Evolutionary conservation across 805 yeast species (phyloP).

Genomic region (Saccharomycopsis malanga): DNA sequence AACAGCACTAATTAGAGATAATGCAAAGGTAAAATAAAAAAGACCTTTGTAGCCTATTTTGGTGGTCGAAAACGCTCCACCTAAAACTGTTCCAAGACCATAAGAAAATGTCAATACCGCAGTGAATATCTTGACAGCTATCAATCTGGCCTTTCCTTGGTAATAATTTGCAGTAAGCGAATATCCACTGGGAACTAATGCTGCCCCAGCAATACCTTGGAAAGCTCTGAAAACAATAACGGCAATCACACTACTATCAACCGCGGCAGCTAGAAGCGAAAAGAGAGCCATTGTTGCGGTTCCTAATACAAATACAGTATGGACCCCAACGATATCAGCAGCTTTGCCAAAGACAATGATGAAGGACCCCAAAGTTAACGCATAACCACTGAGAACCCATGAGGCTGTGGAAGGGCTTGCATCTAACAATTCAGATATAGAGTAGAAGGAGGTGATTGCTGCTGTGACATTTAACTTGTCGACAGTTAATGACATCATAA

Average conservation of each 20-base stretch:
- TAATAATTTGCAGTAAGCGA: slow-evolving; percentile 30
- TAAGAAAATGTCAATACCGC: slow-evolving; percentile 26
- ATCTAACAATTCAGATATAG: slow-evolving; percentile 33
- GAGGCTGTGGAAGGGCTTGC: slow-evolving; percentile 32
- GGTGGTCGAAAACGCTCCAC: slow-evolving; percentile 38
- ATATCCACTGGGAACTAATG: slow-evolving; percentile 33
- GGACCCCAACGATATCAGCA: slow-evolving; percentile 35
- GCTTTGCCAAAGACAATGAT: slow-evolving; percentile 37
- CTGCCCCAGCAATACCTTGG: slow-evolving; percentile 40
- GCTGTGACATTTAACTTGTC: slow-evolving; percentile 28
- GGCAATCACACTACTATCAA: slow-evolving; percentile 30
- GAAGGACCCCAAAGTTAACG: slow-evolving; percentile 39
- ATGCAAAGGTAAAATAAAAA: slow-evolving; percentile 34
- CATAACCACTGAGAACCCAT: slow-evolving; percentile 40
- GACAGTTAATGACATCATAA: slow-evolving; percentile 7
- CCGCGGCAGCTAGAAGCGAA: slow-evolving; percentile 33
- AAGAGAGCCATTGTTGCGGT: slow-evolving; percentile 38
- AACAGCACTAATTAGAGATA: slow-evolving; percentile 34
- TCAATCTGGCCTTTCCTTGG: slow-evolving; percentile 26
- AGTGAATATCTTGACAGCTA: slow-evolving; percentile 33
- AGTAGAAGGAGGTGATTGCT: slow-evolving; percentile 23
- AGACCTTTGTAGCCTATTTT: slow-evolving; percentile 35
- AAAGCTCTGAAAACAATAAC: slow-evolving; percentile 40
- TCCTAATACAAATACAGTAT: slow-evolving; percentile 28
- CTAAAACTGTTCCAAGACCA: slow-evolving; percentile 34